These are phyloP conservation scores for Penicillium subrubescens DNA, from an alignment of 495 filamentous ascomycete species.

Conservation along the genomic window DNA sequence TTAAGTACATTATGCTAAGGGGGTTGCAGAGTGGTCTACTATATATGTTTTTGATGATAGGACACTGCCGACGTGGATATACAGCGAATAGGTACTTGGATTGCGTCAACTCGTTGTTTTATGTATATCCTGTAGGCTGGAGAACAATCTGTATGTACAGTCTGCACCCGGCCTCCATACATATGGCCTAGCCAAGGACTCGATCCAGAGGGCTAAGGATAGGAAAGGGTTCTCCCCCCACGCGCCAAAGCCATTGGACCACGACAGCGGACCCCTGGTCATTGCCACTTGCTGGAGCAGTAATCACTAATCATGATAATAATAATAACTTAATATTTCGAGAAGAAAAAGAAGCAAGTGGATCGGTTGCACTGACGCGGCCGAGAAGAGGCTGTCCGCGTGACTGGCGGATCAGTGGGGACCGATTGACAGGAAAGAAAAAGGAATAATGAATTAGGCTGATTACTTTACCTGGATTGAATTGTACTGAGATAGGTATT, in stretches of 20 bases:
- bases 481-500: too few relatives aligned
- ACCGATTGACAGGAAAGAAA: background rate
- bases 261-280: conserved; percentile 9
- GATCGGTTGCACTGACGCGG: conserved; percentile 17
- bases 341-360: conserved; percentile 22
- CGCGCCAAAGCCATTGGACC: conserved; percentile 14
- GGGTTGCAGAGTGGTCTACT: background rate
- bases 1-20: background rate
- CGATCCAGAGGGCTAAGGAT: background rate
- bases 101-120: too few relatives aligned
- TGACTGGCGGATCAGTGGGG: conserved; percentile 41
- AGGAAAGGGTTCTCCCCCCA: background rate
- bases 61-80: background rate
- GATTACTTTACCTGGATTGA: too few relatives aligned
- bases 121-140: background rate
- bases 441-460: background rate
- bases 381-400: conserved; percentile 26
- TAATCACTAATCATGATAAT: background rate
- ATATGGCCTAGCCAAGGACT: background rate
- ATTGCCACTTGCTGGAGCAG: background rate
- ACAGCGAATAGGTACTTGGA: background rate
- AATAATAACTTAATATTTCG: conserved; percentile 3
- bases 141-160: background rate
- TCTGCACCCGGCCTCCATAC: background rate
- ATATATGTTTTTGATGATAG: background rate